Evolutionary conservation across 169 alveolate genomes (phyloP).

Genomic region (Ichthyophthirius multifiliis): DNA sequence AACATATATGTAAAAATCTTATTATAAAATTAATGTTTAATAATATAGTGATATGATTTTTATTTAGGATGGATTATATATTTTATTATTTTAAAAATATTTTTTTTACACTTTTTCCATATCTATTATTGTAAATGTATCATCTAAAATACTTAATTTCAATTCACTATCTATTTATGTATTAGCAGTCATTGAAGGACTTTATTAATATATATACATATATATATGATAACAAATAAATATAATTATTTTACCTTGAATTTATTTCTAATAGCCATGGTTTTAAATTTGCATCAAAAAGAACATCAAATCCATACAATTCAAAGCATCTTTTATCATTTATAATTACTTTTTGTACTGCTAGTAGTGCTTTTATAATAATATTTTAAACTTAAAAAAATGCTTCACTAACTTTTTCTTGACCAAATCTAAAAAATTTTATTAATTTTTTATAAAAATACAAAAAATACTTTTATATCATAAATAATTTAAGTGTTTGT

Average conservation of each 20-base stretch:
- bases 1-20: no score
- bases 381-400: constrained; percentile 71
- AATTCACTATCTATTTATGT: constrained; percentile 88
- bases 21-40: no score
- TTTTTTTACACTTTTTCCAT: constrained; percentile 78
- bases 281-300: constrained; percentile 88
- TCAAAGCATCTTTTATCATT: constrained; percentile 73
- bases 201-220: not conserved
- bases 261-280: constrained; percentile 97
- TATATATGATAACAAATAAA: not conserved
- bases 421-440: constrained; percentile 51
- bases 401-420: constrained; percentile 79
- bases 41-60: constrained; percentile 23
- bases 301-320: constrained; percentile 93
- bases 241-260: constrained; percentile 52
- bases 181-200: constrained; percentile 92
- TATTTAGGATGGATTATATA: constrained; percentile 19
- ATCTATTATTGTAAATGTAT: constrained; percentile 87
- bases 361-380: constrained; percentile 74
- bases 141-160: constrained; percentile 89
- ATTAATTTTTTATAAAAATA: not conserved
- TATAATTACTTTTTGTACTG: constrained; percentile 73
- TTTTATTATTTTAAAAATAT: no score
- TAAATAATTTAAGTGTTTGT: constrained; percentile 26
- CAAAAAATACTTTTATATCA: constrained; percentile 14